These are phyloP conservation scores for Bretschneidera sinensis DNA, from an alignment of 345 rosid species.

Conservation along the genomic window DNA sequence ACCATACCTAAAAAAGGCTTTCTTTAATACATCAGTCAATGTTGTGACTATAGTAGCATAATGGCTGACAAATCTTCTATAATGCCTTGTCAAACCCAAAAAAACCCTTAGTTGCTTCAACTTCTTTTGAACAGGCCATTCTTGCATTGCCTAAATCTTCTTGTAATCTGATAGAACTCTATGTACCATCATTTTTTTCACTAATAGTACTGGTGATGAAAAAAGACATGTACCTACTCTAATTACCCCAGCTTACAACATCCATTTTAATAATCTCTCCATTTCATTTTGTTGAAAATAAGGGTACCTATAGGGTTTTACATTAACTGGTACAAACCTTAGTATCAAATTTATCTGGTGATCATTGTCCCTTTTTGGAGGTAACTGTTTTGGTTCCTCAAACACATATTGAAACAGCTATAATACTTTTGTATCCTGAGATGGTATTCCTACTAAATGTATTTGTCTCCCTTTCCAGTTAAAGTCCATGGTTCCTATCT, in stretches of 20 bases:
- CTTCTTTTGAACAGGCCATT: constrained; percentile 2
- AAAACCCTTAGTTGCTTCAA: background rate
- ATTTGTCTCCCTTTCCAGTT: too few species aligned
- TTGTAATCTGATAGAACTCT: too few species aligned
- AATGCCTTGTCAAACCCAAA: constrained; percentile 3
- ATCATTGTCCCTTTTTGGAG: background rate
- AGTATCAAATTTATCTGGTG: background rate
- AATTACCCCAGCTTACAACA: background rate
- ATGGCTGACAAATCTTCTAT: constrained; percentile 6
- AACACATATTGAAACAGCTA: too few species aligned
- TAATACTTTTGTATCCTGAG: too few species aligned
- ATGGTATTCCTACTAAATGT: too few species aligned
- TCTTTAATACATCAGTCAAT: background rate
- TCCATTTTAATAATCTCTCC: background rate
- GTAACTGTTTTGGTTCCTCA: background rate
- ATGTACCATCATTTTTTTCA: too few species aligned
- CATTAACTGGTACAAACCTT: background rate
- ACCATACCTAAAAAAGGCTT: background rate
- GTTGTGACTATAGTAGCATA: background rate
- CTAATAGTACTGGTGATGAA: too few species aligned
- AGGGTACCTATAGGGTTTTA: background rate
- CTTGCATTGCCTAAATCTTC: constrained; percentile 3
- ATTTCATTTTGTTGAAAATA: background rate
- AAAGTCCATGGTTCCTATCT: too few species aligned
- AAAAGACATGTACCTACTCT: too few species aligned